Percentiles rank a stretch among this genome's conserved stretches.
These are phyloP conservation scores for Neophaeococcomyces mojaviensis DNA, from an alignment of 2,329 filamentous ascomycete genomes.

Conservation along the genomic window DNA sequence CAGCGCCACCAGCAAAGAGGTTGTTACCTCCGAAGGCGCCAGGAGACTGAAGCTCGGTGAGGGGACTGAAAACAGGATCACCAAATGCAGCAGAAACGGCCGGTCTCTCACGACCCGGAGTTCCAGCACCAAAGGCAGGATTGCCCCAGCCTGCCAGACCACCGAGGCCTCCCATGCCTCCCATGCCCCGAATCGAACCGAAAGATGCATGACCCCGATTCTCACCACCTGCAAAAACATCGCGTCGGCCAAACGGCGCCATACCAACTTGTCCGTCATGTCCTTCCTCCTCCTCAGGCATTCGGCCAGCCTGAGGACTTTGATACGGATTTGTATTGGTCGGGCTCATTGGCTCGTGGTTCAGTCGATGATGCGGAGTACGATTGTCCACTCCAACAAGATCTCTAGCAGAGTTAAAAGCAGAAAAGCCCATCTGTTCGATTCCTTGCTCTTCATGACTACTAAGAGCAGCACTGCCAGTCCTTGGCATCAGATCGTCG, in stretches of 20 bases:
- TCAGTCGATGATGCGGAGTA: constrained; percentile 43
- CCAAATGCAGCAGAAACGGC: constrained; percentile 45
- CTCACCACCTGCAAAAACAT: constrained; percentile 55
- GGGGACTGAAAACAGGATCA: constrained; percentile 62
- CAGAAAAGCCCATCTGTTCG: constrained; percentile 52
- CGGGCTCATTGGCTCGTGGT: constrained; percentile 71
- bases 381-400: constrained; percentile 52
- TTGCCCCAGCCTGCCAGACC: constrained; percentile 38
- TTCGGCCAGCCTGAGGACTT: constrained; percentile 68
- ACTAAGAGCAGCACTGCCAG: constrained; percentile 61
- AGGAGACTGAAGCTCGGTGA: constrained; percentile 72
- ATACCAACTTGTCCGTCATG: constrained; percentile 35
- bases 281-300: constrained; percentile 54
- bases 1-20: constrained; percentile 51
- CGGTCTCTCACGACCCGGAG: constrained; percentile 54
- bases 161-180: constrained; percentile 52
- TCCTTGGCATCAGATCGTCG: constrained; percentile 40
- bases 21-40: constrained; percentile 59
- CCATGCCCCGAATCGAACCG: constrained; percentile 43
- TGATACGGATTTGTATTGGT: constrained; percentile 95
- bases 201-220: constrained; percentile 86
- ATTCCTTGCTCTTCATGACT: constrained; percentile 58
- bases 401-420: constrained; percentile 54
- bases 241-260: constrained; percentile 36
- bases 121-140: constrained; percentile 63